These are phyloP conservation scores for Telopea speciosissima DNA, from an alignment of 177 flowering plant species.

Conservation along the genomic window DNA sequence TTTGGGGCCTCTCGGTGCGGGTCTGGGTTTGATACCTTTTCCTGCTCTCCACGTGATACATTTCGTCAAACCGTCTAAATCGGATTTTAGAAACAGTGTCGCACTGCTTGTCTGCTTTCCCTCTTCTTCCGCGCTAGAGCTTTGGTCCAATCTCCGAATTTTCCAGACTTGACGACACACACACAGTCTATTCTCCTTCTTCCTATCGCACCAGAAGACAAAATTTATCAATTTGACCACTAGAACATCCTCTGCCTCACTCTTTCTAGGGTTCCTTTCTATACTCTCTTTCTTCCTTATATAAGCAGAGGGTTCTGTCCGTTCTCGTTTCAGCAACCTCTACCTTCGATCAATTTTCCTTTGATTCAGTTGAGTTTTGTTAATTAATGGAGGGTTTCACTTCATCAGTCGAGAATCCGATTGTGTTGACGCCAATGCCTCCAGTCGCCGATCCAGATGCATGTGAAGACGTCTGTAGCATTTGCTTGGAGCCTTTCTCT, in stretches of 20 bases:
- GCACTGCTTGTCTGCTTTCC: no score
- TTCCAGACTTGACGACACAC: no score
- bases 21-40: no score
- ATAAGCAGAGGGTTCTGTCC: not conserved
- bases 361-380: not conserved
- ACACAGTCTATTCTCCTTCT: no score
- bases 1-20: no score
- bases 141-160: no score
- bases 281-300: not conserved
- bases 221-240: constrained; percentile 18
- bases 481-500: constrained; percentile 58
- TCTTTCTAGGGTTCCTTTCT: constrained; percentile 15
- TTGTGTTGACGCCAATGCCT: constrained; percentile 6
- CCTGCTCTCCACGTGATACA: no score
- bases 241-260: not conserved
- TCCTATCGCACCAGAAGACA: no score
- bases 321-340: not conserved
- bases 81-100: no score
- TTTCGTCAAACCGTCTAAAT: no score
- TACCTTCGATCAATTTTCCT: not conserved
- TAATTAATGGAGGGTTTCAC: constrained; percentile 27
- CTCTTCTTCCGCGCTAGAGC: no score
- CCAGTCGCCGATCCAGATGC: constrained; percentile 16
- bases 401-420: constrained; percentile 10
- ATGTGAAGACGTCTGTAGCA: constrained; percentile 52